These are phyloP conservation scores for Pyrrhoderma lamaoense DNA, from an alignment of 1,284 basidiomycete genomes.

Conservation along the genomic window DNA sequence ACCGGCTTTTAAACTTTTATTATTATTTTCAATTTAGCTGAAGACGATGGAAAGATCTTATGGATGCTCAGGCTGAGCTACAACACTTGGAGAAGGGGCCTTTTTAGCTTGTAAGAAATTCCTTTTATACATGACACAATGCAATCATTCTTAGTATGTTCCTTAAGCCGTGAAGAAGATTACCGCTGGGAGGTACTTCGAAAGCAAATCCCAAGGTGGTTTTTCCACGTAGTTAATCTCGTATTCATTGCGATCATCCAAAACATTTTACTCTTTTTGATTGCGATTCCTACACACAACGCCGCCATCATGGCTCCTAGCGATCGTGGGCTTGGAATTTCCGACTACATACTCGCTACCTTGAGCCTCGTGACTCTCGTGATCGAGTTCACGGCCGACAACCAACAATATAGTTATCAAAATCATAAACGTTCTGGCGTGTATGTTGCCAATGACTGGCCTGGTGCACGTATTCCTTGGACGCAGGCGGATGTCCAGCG, in stretches of 20 bases:
- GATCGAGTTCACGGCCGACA: slow-evolving; percentile 79
- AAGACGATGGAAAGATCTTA: slow-evolving; percentile 28
- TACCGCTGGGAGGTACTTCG: slow-evolving; percentile 87
- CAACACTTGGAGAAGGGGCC: slow-evolving; percentile 79
- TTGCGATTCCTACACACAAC: slow-evolving; percentile 55
- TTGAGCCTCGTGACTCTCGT: slow-evolving; percentile 54
- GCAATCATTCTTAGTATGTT: no score
- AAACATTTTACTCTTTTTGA: slow-evolving; percentile 72
- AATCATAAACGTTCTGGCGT: slow-evolving; percentile 64
- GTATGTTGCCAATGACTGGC: slow-evolving; percentile 48
- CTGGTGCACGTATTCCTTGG: slow-evolving; percentile 55
- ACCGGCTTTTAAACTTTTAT: neutral
- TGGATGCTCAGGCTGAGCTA: slow-evolving; percentile 80
- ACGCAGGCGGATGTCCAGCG: slow-evolving; percentile 62
- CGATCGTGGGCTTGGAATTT: slow-evolving; percentile 37
- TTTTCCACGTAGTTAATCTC: slow-evolving; percentile 79
- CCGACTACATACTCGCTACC: slow-evolving; percentile 61
- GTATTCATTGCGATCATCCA: slow-evolving; percentile 76
- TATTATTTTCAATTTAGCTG: slow-evolving; percentile 4
- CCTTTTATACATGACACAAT: no score
- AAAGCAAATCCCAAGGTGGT: slow-evolving; percentile 51
- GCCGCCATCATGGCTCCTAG: slow-evolving; percentile 49
- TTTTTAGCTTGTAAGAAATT: slow-evolving; percentile 60
- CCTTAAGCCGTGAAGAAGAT: slow-evolving; percentile 67
- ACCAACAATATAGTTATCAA: slow-evolving; percentile 84